Percentiles rank a stretch among this genome's conserved stretches.
These are phyloP conservation scores for Eimeria necatrix DNA, from an alignment of 169 alveolate genomes.

Conservation along the genomic window DNA sequence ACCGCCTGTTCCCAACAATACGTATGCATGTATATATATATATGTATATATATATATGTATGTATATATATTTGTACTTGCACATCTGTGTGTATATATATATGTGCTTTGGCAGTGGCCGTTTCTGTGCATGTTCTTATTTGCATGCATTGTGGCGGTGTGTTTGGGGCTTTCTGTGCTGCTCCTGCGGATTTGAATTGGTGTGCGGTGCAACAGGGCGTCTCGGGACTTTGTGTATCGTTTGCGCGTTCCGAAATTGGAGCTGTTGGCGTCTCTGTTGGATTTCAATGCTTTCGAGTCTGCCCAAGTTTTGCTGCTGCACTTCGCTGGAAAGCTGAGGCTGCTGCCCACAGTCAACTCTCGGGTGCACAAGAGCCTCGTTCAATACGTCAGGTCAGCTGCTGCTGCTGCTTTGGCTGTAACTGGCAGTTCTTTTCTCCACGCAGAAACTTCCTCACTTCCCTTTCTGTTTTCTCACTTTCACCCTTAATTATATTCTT, in stretches of 20 bases:
- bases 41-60: too few species aligned
- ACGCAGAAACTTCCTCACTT: too few species aligned
- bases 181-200: background rate
- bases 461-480: too few species aligned
- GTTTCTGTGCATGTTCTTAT: background rate
- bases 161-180: background rate
- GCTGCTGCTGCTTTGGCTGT: background rate
- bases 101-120: background rate
- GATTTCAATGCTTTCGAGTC: conserved; percentile 68
- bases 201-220: background rate
- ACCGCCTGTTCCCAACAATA: too few species aligned
- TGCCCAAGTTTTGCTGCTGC: conserved; percentile 77
- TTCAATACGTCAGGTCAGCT: conserved; percentile 40
- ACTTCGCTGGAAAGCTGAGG: conserved; percentile 29
- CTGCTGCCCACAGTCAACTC: conserved; percentile 36
- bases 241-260: conserved; percentile 68
- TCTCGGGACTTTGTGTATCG: conserved; percentile 61
- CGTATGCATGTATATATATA: too few species aligned
- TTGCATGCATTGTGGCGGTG: background rate
- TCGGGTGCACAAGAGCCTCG: conserved; percentile 66
- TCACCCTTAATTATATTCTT: background rate
- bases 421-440: background rate
- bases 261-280: conserved; percentile 72
- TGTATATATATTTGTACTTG: background rate
- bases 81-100: background rate